Conservation (phyloP, 768 basidiomycete species). For the Holtermanniella nyarrowii region DNA sequence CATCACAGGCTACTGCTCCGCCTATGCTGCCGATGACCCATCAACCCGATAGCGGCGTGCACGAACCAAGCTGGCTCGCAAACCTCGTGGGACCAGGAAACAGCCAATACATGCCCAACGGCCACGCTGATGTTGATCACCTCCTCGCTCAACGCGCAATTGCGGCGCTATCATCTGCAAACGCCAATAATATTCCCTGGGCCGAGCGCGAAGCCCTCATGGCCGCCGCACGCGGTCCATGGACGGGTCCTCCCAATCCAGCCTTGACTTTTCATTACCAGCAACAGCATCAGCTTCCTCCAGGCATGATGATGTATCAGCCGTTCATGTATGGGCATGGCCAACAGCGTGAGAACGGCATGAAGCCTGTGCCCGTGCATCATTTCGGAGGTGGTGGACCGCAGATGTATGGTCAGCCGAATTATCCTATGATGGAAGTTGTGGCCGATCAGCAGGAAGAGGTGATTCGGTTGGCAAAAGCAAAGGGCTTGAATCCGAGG, state of each 20-base stretch:
- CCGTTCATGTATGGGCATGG: not conserved
- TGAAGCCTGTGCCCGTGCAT: not conserved
- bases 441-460: slow-evolving; percentile 13
- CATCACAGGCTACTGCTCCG: not conserved
- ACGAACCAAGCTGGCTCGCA: not conserved
- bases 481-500: slow-evolving; percentile 33
- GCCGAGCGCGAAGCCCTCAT: not conserved
- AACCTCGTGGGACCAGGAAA: not conserved
- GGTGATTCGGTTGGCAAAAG: slow-evolving; percentile 30
- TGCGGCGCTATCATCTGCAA: not conserved
- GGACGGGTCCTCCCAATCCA: not conserved
- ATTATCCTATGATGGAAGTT: not conserved
- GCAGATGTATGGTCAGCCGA: no score
- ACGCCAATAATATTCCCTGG: not conserved
- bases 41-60: not conserved
- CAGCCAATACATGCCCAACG: not conserved
- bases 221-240: not conserved
- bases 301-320: not conserved
- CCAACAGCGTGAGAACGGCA: not conserved
- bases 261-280: no score
- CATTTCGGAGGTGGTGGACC: no score
- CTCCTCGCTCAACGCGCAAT: no score
- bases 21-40: not conserved
- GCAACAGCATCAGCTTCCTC: not conserved
- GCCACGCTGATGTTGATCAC: not conserved